A percentile compares a stretch with the other conserved stretches of the same genome.
Evolutionary conservation across 2,329 filamentous ascomycete genomes (phyloP).

Genomic region (Xylaria sp.): DNA sequence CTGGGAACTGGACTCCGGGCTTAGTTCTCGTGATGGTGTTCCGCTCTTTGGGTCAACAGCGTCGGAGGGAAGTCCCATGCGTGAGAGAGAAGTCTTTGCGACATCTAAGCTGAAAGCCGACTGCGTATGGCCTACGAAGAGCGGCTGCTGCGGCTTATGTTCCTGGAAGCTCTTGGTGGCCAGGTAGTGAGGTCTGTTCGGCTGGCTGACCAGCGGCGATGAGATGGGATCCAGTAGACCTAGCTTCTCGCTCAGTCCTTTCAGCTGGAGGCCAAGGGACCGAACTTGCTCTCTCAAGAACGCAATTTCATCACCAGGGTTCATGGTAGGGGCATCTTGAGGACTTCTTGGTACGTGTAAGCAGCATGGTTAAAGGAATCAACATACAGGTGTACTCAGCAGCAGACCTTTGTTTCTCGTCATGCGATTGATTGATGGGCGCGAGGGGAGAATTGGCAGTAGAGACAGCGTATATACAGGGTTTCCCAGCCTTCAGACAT

Average conservation of each 20-base stretch:
- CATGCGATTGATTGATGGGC: not conserved
- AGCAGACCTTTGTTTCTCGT: not conserved
- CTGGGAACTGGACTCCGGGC: not conserved
- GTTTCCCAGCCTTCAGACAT: not conserved
- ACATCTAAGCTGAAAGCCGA: constrained; percentile 5
- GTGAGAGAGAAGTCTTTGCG: constrained; percentile 5
- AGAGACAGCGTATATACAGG: not conserved
- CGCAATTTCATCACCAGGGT: not conserved
- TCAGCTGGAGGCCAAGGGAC: not conserved
- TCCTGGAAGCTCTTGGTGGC: not conserved
- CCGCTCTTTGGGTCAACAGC: not conserved
- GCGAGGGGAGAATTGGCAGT: not conserved
- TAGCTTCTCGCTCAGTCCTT: not conserved
- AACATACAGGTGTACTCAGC: not conserved
- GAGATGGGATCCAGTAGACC: not conserved
- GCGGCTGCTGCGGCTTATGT: constrained; percentile 1
- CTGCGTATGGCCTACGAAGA: constrained; percentile 6
- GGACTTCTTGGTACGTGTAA: not conserved
- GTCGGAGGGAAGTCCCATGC: constrained; percentile 3
- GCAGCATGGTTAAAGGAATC: not conserved
- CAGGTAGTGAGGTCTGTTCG: not conserved
- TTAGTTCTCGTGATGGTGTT: not conserved
- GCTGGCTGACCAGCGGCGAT: not conserved
- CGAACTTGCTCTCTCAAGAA: not conserved
- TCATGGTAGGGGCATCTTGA: not conserved